These are phyloP conservation scores for sweet orange (Citrus sinensis) DNA, from an alignment of 345 rosid species.

Conservation along the genomic window DVS_A1.0 CM039162.1:12060001-12060500, in stretches of 20 bases:
- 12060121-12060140: constrained; percentile 55
- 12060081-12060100: constrained; percentile 55
- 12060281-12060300: background rate
- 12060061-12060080: constrained; percentile 77
- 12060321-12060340: background rate
- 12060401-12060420: too few species aligned
- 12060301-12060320: background rate
- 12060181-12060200: constrained; percentile 66
- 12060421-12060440: too few species aligned
- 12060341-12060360: background rate
- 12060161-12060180: constrained; percentile 50
- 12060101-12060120: constrained; percentile 70
- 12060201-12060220: constrained; percentile 57
- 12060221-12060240: constrained; percentile 56
- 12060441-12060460: too few species aligned
- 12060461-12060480: too few species aligned
- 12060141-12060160: constrained; percentile 74
- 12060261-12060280: background rate
- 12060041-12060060: constrained; percentile 56
- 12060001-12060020: constrained; percentile 55
- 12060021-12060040: constrained; percentile 64
- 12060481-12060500: too few species aligned
- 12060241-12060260: constrained; percentile 11
- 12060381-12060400: too few species aligned
- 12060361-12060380: too few species aligned